phyloP scores from a whole-genome alignment of 805 yeast genomes.

The Nakazawaea molendinolei region DNA sequence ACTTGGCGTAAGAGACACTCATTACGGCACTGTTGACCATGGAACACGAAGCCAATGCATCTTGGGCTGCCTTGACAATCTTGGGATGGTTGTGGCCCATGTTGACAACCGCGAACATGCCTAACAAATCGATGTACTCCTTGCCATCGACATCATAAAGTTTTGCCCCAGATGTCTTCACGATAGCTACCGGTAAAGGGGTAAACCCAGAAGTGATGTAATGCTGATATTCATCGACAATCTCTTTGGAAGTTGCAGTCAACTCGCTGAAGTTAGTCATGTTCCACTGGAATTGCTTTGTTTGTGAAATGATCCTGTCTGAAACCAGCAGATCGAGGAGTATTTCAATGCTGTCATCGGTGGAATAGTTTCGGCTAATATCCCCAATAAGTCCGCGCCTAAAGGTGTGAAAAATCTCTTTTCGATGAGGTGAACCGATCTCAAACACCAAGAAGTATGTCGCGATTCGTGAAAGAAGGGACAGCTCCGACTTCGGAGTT shows the following conservation, averaged over 20 bases:
- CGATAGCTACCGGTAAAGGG: conserved; percentile 19
- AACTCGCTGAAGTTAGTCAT: background rate
- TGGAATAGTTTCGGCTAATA: too few relatives aligned
- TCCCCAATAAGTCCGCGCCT: too few relatives aligned
- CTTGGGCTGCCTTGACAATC: conserved; percentile 20
- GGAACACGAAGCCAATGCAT: conserved; percentile 17
- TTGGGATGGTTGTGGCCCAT: conserved; percentile 25
- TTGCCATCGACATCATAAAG: conserved; percentile 23
- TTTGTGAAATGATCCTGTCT: too few relatives aligned
- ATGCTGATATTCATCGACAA: conserved; percentile 14
- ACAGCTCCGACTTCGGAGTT: conserved; percentile 16
- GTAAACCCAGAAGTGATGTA: conserved; percentile 19
- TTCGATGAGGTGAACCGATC: background rate
- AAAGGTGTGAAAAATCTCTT: too few relatives aligned
- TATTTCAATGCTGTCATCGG: too few relatives aligned
- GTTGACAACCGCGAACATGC: conserved; percentile 23
- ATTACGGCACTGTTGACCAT: conserved; percentile 19
- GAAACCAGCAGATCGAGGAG: too few relatives aligned
- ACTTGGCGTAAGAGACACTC: conserved; percentile 19
- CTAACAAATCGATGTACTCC: conserved; percentile 21
- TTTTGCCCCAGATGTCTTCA: conserved; percentile 17
- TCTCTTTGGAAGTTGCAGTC: background rate
- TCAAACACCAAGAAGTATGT: conserved; percentile 10
- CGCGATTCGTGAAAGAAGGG: conserved; percentile 19
- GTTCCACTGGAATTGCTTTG: too few relatives aligned